Percentiles rank a stretch among this genome's conserved stretches.
These are phyloP conservation scores for Cystobasidium slooffiae DNA, from an alignment of 1,284 basidiomycete species.

Conservation along the genomic window DNA sequence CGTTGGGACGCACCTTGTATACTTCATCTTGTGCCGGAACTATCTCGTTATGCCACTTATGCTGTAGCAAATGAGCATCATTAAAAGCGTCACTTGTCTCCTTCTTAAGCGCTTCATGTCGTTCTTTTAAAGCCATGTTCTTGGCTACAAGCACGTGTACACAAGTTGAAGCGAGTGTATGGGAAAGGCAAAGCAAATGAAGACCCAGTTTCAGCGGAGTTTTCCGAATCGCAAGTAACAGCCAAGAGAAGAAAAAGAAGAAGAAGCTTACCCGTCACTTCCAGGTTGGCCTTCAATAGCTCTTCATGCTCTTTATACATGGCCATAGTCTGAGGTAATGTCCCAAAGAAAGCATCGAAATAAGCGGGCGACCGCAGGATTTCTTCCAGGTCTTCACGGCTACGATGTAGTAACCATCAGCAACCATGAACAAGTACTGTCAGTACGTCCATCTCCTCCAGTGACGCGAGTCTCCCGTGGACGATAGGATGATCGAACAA, in stretches of 20 bases:
- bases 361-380: slow-evolving; percentile 76
- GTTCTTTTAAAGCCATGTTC: slow-evolving; percentile 53
- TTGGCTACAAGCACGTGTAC: slow-evolving; percentile 23
- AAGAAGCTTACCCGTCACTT: slow-evolving; percentile 15
- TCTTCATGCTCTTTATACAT: slow-evolving; percentile 71
- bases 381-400: slow-evolving; percentile 85
- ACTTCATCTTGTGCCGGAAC: slow-evolving; percentile 83
- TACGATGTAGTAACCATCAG: slow-evolving; percentile 53
- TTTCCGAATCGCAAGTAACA: neutral
- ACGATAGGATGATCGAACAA: neutral
- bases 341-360: slow-evolving; percentile 83
- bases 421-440: neutral
- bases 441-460: neutral
- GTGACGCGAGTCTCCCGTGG: neutral
- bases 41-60: slow-evolving; percentile 73
- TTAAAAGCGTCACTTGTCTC: slow-evolving; percentile 64
- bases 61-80: slow-evolving; percentile 76
- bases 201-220: neutral
- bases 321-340: slow-evolving; percentile 71
- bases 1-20: slow-evolving; percentile 69
- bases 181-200: too few species aligned
- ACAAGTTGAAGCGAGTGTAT: too few species aligned
- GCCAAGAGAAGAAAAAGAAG: neutral
- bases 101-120: slow-evolving; percentile 58
- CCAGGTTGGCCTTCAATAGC: slow-evolving; percentile 71